These are phyloP conservation scores for Aeschynomene evenia DNA, from an alignment of 306 rosid species.

Conservation along the genomic window DNA sequence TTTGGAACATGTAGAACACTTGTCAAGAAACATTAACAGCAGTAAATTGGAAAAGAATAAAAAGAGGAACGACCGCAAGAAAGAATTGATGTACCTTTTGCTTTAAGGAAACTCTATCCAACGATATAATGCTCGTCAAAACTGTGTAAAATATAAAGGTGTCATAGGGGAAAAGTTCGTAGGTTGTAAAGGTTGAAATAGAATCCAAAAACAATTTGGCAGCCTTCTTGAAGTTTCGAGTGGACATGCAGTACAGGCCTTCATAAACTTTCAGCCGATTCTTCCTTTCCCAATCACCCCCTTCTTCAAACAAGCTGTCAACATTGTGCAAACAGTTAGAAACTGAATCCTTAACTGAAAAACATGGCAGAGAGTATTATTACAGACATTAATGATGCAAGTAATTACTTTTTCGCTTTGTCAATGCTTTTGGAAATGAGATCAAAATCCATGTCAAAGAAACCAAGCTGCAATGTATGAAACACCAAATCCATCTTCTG, in stretches of 20 bases:
- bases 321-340: constrained; percentile 34
- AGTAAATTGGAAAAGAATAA: background rate
- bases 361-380: constrained; percentile 8
- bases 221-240: constrained; percentile 91
- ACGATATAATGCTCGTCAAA: constrained; percentile 84
- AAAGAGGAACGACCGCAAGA: background rate
- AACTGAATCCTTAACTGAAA: constrained; percentile 12
- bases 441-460: constrained; percentile 95
- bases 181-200: too few relatives aligned
- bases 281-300: constrained; percentile 99
- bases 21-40: background rate
- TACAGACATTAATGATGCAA: background rate
- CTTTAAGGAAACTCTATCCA: constrained; percentile 94
- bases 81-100: constrained; percentile 63
- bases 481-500: constrained; percentile 98
- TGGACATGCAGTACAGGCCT: constrained; percentile 90
- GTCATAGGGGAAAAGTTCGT: constrained; percentile 83
- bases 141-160: constrained; percentile 91
- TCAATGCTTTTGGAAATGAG: constrained; percentile 94
- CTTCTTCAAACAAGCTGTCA: constrained; percentile 96
- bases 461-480: too few relatives aligned
- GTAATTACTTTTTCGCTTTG: constrained; percentile 71
- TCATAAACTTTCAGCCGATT: constrained; percentile 92
- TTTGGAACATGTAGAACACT: background rate
- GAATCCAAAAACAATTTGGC: constrained; percentile 70